Percentiles rank a stretch among this genome's conserved stretches.
These are phyloP conservation scores for Echinochloa phyllopogon DNA, from an alignment of 176 grass and related monocot species.

Conservation along the genomic window DNA sequence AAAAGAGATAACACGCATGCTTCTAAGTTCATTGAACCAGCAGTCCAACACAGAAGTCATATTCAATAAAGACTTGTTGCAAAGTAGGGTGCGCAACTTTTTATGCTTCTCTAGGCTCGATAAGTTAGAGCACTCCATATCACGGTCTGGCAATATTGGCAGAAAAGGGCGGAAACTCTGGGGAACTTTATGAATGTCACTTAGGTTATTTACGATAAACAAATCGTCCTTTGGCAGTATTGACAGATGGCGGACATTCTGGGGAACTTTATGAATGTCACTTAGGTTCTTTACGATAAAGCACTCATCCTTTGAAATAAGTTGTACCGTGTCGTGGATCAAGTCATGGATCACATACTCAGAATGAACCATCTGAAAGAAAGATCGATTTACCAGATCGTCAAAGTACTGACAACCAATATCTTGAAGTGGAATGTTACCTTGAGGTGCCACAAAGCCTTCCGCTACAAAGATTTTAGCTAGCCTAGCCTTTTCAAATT, in stretches of 20 bases:
- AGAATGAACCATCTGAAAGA: background rate
- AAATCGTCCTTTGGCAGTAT: too few relatives aligned
- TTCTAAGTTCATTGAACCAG: background rate
- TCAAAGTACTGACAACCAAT: background rate
- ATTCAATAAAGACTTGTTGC: accelerated
- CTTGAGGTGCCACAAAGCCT: constrained; percentile 19
- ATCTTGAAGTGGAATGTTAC: background rate
- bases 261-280: background rate
- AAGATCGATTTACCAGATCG: background rate
- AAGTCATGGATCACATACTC: constrained; percentile 49
- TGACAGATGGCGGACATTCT: background rate
- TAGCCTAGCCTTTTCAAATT: background rate
- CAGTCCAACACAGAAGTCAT: background rate
- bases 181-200: too few relatives aligned
- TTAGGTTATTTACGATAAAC: too few relatives aligned
- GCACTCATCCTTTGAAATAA: constrained; percentile 33
- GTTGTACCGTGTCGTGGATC: constrained; percentile 49
- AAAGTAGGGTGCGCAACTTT: constrained; percentile 4
- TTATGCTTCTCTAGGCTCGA: background rate
- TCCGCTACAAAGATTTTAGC: background rate
- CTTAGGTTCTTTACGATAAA: background rate
- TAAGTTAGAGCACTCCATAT: background rate
- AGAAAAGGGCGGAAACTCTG: too few relatives aligned
- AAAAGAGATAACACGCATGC: background rate
- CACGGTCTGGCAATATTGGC: too few relatives aligned